Evolutionary conservation across 495 filamentous ascomycete genomes (phyloP).

Genomic region (Xylaria longipes): DNA sequence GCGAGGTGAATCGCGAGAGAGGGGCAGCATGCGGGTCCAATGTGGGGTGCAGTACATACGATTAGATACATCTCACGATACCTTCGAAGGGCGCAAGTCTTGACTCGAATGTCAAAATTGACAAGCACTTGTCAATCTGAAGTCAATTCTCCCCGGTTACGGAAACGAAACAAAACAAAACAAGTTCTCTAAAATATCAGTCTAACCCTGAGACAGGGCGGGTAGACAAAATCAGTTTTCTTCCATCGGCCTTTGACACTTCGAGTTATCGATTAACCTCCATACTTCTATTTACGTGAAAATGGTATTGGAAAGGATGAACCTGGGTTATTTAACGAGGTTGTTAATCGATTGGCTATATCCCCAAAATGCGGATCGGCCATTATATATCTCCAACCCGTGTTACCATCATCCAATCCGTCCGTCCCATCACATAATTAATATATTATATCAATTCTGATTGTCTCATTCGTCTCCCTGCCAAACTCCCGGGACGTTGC

Average conservation of each 20-base stretch:
- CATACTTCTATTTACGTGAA: background rate
- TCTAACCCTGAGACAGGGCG: background rate
- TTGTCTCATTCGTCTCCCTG: background rate
- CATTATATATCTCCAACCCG: too few species aligned
- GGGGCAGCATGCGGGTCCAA: conserved; percentile 6
- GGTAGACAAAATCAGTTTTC: background rate
- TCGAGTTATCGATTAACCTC: background rate
- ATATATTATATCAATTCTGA: background rate
- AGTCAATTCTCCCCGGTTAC: background rate
- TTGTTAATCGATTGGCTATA: background rate
- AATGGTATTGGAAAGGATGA: background rate
- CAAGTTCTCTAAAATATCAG: too few species aligned
- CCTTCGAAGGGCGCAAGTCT: background rate
- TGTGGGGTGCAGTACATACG: background rate
- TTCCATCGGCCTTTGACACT: background rate
- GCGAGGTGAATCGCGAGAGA: background rate
- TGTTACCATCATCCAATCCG: background rate
- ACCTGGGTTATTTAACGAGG: background rate
- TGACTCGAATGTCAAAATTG: background rate
- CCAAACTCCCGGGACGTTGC: background rate
- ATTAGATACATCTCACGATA: background rate
- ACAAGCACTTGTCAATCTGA: background rate
- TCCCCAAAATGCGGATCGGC: too few species aligned
- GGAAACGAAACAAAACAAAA: background rate
- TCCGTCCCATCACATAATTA: background rate